Base-by-base conservation (phyloP, 768 basidiomycete genomes). In the Psilocybe cubensis region DNA sequence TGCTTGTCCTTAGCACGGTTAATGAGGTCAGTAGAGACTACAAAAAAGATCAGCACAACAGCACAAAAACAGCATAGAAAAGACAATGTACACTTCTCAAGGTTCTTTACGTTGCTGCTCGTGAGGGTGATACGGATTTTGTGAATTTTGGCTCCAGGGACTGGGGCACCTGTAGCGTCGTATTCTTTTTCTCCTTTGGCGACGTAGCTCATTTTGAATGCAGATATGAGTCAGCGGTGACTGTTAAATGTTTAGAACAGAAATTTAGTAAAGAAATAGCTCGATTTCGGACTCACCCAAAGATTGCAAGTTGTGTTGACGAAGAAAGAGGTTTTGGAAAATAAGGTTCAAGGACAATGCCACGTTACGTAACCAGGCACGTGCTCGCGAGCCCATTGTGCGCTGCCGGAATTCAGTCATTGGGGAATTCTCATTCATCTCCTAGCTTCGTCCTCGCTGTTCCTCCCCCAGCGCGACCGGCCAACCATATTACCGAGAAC, bases 1-100 rank as follows among this genome's bases (percentile, higher is more conserved):
- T 98, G 93, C 84, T 96, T 96, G 86, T 98, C 96, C 84, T 98
- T 98, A 67, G 97, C 96, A 60, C 96, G 88, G 86, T 95, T 95
- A 79, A 99, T 92, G 72, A 99, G 86, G 75, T 98, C 97, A 58
- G 79, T 76, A 59, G 92, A 98, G 87, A 99, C 96, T 99, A 65
- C 7, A 24, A 28, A 17, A 4, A 41, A 14, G 31, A 14, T 33
- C 33, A 28, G 10, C n/a, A n/a, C 29, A 17, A 46, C 7, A 49
- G 6, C n/a, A 28, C 14, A 28, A 18, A 43, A 0, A 23, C 0
- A 31, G 46, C 21, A 7, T 10, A 54, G 4, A 11, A 23, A 76
- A 82, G 59, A 63, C 14, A 41, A 1, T 18, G 61, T 42, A 98
- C 96, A 98, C 81, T 98, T 99, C 82, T 99, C 97, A 70, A 99